Base-by-base conservation (phyloP, 768 basidiomycete species). In the Kwoniella sp. region DNA sequence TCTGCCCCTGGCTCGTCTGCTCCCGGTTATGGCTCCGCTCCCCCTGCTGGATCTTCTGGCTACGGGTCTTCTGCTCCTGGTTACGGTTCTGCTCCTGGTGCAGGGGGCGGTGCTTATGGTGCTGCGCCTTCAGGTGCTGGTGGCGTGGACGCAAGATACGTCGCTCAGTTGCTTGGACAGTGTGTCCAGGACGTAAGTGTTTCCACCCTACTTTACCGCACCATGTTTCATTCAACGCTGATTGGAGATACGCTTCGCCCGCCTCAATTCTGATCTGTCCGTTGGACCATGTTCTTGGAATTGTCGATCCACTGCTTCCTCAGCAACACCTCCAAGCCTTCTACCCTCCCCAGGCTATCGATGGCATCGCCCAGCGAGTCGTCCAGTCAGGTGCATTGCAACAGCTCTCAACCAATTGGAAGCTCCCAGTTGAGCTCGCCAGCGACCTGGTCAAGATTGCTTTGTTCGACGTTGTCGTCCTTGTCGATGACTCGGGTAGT, bases 271-370 rank as follows among this genome's bases (percentile, higher is more conserved):
- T 33, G 33, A 17, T 7, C 46, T 47, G 6, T 22, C n/a, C n/a
- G n/a, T n/a, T n/a, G n/a, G n/a, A n/a, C n/a, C n/a, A n/a, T n/a
- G n/a, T n/a, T n/a, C n/a, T n/a, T n/a, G n/a, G n/a, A n/a, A n/a
- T n/a, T n/a, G n/a, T n/a, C n/a, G n/a, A n/a, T n/a, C n/a, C n/a
- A n/a, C n/a, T n/a, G n/a, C 48, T 9, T 22, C 26, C 36, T 3
- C 58, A 80, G 69, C 80, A 82, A 77, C 76, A 80, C 49, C 67
- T 82, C 54, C 58, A 68, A 55, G 73, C 77, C 4, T 82, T 82
- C 71, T 82, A 79, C 70, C 80, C 80, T 21, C 79, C 78, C 9
- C 74, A 76, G 9, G 58, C 68, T 0, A 71, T 82, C 50, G 74
- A 78, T 30, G 72, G 60, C 8, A 75, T 82, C 66, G 81, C 81